Conservation (phyloP, 228 moss, liverwort and hornwort genomes). For the Sphagnum magellanicum region DNA sequence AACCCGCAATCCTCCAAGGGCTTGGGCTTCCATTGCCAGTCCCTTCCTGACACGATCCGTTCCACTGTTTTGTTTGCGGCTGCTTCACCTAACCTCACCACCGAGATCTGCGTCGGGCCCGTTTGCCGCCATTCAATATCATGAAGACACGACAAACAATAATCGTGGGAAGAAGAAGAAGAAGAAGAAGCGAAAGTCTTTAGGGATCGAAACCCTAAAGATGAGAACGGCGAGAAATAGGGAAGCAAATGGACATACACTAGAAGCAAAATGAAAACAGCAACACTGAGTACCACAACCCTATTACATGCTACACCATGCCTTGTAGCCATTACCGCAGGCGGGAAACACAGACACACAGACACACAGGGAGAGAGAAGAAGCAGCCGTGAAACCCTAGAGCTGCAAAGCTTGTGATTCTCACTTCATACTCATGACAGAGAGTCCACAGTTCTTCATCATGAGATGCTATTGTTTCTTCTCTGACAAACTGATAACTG, state of each 20-base stretch:
- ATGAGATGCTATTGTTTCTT: too few species aligned
- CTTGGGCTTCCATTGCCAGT: conserved; percentile 35
- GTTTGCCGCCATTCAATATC: neutral
- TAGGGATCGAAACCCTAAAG: conserved; percentile 10
- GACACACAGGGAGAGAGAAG: conserved; percentile 4
- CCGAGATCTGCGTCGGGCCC: neutral
- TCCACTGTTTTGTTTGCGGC: conserved; percentile 2
- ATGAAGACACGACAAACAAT: neutral
- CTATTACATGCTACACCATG: conserved; percentile 74
- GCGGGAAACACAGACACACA: conserved; percentile 51
- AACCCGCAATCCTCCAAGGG: conserved; percentile 40
- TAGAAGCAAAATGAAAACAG: conserved; percentile 77
- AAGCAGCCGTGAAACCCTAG: too few species aligned
- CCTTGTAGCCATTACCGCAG: conserved; percentile 88
- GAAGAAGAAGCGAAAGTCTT: neutral
- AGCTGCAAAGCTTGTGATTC: too few species aligned
- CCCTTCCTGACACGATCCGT: conserved; percentile 29
- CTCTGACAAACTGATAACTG: too few species aligned
- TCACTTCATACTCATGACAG: too few species aligned
- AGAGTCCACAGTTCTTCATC: too few species aligned
- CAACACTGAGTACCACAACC: conserved; percentile 82
- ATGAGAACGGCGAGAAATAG: conserved; percentile 50
- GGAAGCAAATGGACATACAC: conserved; percentile 76
- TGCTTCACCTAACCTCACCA: conserved; percentile 26
- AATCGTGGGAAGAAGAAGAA: neutral